Evolutionary conservation across 1,139 yeast species (phyloP).

Genomic region (Sugiyamaella xylanicola): DNA sequence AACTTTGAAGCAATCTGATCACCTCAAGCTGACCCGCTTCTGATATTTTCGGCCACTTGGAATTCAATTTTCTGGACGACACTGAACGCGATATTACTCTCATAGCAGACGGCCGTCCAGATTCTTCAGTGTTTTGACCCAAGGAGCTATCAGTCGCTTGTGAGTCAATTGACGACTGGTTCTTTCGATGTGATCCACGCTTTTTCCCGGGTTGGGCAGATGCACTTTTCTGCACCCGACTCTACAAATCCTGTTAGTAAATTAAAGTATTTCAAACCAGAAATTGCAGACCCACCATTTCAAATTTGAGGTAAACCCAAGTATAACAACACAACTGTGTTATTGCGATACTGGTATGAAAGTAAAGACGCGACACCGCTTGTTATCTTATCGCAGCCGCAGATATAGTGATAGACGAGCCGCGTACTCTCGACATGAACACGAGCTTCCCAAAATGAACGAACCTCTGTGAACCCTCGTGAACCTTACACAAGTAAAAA

Average conservation of each 20-base stretch:
- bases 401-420: too few relatives aligned
- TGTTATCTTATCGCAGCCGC: constrained; percentile 4
- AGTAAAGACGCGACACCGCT: background rate
- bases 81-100: constrained; percentile 9
- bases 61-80: constrained; percentile 23
- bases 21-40: constrained; percentile 28
- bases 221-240: constrained; percentile 8
- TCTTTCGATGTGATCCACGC: too few relatives aligned
- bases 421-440: background rate
- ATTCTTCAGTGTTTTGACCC: constrained; percentile 12
- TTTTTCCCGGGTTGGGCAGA: too few relatives aligned
- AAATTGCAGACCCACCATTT: background rate
- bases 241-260: background rate
- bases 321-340: too few relatives aligned
- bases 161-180: too few relatives aligned
- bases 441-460: too few relatives aligned
- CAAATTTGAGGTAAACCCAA: too few relatives aligned
- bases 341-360: constrained; percentile 2
- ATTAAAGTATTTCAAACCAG: background rate
- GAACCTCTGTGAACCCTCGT: too few relatives aligned
- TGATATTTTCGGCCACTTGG: constrained; percentile 30
- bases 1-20: constrained; percentile 25
- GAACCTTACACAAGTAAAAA: too few relatives aligned
- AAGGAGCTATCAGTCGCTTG: constrained; percentile 4
- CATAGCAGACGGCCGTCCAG: constrained; percentile 3